Percentiles rank a stretch among this genome's conserved stretches.
Conservation (phyloP, 2,329 filamentous ascomycete species). For the Botryosphaeria agaves region DNA sequence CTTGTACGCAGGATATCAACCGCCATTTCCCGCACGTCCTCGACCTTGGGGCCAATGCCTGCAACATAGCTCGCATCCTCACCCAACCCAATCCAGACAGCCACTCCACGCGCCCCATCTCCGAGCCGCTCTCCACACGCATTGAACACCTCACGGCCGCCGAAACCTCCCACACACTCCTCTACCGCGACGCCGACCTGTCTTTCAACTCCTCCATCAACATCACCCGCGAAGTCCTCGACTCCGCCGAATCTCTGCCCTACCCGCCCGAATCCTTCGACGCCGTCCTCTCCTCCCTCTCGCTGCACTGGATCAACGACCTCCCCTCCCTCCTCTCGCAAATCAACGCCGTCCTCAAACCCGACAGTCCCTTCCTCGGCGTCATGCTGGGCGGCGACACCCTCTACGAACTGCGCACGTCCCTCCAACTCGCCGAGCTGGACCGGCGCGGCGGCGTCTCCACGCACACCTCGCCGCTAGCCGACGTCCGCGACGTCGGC, state of each 20-base stretch:
- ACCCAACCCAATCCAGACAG: constrained; percentile 44
- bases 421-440: constrained; percentile 78
- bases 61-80: constrained; percentile 76
- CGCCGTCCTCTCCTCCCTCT: constrained; percentile 74
- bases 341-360: constrained; percentile 75
- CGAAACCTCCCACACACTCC: constrained; percentile 60
- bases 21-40: constrained; percentile 69
- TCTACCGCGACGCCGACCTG: constrained; percentile 62
- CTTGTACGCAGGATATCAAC: constrained; percentile 61
- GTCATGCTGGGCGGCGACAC: constrained; percentile 96
- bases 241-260: constrained; percentile 56
- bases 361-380: constrained; percentile 79
- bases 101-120: constrained; percentile 40
- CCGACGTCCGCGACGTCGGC: constrained; percentile 81
- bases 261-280: constrained; percentile 68
- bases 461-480: constrained; percentile 78
- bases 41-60: constrained; percentile 88
- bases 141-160: constrained; percentile 62
- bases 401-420: constrained; percentile 82
- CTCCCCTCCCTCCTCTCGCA: constrained; percentile 70
- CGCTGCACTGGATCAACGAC: constrained; percentile 96
- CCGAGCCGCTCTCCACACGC: constrained; percentile 49
- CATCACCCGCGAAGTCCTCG: constrained; percentile 59
- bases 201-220: constrained; percentile 59
- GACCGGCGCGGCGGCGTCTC: constrained; percentile 84